Conservation (phyloP, 176 grass and related monocot genomes). For the Phragmites australis region DNA sequence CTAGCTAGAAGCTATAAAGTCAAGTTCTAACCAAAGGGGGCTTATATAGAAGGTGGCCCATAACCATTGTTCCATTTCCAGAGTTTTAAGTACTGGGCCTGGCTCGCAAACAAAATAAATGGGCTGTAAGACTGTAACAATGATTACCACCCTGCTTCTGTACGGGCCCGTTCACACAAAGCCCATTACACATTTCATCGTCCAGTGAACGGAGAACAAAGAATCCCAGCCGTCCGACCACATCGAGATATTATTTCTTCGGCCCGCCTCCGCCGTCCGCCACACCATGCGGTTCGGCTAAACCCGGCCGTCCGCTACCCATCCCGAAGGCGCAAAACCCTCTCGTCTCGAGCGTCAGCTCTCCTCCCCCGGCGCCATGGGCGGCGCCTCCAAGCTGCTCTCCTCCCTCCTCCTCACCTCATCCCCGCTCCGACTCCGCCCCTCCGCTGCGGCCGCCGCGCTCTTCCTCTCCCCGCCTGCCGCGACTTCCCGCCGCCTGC, state of each 20-base stretch:
- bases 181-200: too few species aligned
- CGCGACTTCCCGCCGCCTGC: conserved; percentile 32
- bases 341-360: background rate
- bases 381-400: conserved; percentile 67
- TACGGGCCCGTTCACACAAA: too few species aligned
- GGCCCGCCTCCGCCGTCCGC: conserved; percentile 5
- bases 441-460: conserved; percentile 31
- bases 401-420: conserved; percentile 59
- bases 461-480: conserved; percentile 45
- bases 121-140: background rate
- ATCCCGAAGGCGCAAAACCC: conserved; percentile 27
- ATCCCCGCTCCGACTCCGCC: conserved; percentile 52
- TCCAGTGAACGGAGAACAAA: background rate
- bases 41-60: background rate
- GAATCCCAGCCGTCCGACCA: conserved; percentile 38
- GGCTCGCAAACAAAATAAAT: background rate
- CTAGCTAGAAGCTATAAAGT: too few species aligned
- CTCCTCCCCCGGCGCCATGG: conserved; percentile 49
- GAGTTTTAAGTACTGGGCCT: background rate
- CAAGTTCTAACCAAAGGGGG: too few species aligned
- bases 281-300: conserved; percentile 7
- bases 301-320: conserved; percentile 7
- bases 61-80: background rate
- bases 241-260: conserved; percentile 42
- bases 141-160: too few species aligned